Base-by-base conservation (phyloP, 192 early-diverging fungal genomes). In the Thamnidium elegans region DNA sequence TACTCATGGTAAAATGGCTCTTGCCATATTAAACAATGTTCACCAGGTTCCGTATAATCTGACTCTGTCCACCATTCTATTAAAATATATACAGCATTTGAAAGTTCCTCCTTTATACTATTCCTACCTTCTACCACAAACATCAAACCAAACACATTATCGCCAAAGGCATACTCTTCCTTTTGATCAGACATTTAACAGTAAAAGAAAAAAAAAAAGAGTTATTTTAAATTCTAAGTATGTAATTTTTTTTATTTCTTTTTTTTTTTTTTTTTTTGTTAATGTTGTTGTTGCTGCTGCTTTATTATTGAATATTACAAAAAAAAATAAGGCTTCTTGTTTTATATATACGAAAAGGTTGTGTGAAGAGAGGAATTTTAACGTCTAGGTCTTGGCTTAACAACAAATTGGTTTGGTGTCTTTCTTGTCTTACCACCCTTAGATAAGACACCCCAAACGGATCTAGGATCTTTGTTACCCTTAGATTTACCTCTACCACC, bases 401-500 rank as follows among this genome's bases (percentile, higher is more conserved):
- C 84, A 36, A 92, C 86, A 79, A 87, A 80, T 48, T 77, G 80
- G 74, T 87, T 92, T 54, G 77, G 71, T 32, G 78, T 70, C 69
- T 75, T 83, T 60, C 91, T 79, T 30, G 93, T 94, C 81, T 92
- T 92, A 71, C 89, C 90, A 70, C 92, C 96, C 86, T 96, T 95
- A 66, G 96, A 89, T 63, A 89, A 84, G 76, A 87, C 89, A 74
- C 94, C 94, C 93, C 94, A 96, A 26, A 91, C 91, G 62, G 88
- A 90, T 65, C 90, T 79, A 48, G 94, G 91, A 63, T 90, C 84
- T 76, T 91, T 91, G 75, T 88, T 89, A 68, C 96, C 92, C 87
- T 97, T 98, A 59, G 86, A 89, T 73, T 98, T 96, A 36, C 91
- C 85, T 67, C 88, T 82, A 53, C 94, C 95, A 89, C 97, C 97